Base-by-base conservation (phyloP, 106 monocot species). In the Hemerocallis citrina region DNA sequence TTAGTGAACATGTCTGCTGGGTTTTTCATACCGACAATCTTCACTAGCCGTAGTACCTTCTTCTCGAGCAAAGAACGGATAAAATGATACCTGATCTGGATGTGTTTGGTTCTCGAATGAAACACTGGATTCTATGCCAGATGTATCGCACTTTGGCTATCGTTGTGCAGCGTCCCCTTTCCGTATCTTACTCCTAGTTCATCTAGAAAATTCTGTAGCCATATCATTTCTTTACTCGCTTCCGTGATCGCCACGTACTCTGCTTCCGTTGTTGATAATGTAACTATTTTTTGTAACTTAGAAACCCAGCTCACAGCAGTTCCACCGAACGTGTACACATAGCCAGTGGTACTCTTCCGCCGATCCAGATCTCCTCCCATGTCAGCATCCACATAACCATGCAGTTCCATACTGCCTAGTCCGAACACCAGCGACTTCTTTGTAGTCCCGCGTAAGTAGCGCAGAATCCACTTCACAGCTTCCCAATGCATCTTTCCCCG, bases 61-160 rank as follows among this genome's bases (percentile, higher is more conserved):
- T 46, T 3, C 13, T 59, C 24, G 4, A 37, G 20, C 8, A 14
- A 3, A 20, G 2, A 34, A 0, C 38, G 5, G 1, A 38, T 59
- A 19, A 59, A 59, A 24, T 39, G 37, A 38, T 37, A 59, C 4
- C 21, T 0, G 9, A 59, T 2, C 2, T 59, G 5, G 1, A 62
- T 62, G 10, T 62, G 41, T 43, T 62, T 62, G 0, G 16, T 45
- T 31, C 45, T 15, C 0, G 44, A 25, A 28, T 33, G 27, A 63
- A 1, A 46, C 1, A 19, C 29, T 9, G 14, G 2, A 63, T 17
- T 46, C 28, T 46, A 44, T 32, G 33, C 45, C 24, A 63, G 30
- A 31, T 63, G 44, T 44, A 63, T 63, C 27, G 45, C 63, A 63
- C 46, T 63, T 20, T 63, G 24, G 29, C 14, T 63, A 17, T 63